phyloP scores from a whole-genome alignment of 140 eudicot genomes.

The Stevia rebaudiana region DNA sequence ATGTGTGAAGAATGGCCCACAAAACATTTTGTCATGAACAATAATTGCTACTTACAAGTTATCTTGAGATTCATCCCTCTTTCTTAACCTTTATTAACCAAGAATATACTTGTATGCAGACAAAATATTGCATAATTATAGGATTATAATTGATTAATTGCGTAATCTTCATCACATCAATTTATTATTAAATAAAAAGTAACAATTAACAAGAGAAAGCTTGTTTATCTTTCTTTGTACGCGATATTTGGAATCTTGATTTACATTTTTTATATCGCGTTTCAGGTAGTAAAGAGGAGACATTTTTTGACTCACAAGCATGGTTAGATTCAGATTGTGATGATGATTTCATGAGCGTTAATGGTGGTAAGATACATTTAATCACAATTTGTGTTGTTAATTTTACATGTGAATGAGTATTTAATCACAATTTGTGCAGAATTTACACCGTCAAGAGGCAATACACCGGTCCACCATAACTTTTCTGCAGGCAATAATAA shows the following conservation, averaged over 20 bases:
- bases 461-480: slow-evolving; percentile 68
- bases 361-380: slow-evolving; percentile 60
- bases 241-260: slow-evolving; percentile 12
- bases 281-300: slow-evolving; percentile 83
- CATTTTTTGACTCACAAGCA: slow-evolving; percentile 77
- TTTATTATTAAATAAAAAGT: neutral
- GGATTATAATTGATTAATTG: neutral
- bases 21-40: slow-evolving; percentile 20
- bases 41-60: slow-evolving; percentile 18
- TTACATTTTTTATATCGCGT: neutral
- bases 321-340: slow-evolving; percentile 96
- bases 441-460: slow-evolving; percentile 86
- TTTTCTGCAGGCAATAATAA: slow-evolving; percentile 36
- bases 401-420: neutral
- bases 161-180: neutral
- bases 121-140: neutral
- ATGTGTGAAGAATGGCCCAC: slow-evolving; percentile 35
- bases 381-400: neutral
- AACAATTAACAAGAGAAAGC: neutral
- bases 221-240: neutral
- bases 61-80: neutral
- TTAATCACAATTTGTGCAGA: slow-evolving; percentile 45
- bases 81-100: slow-evolving; percentile 17
- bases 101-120: slow-evolving; percentile 9
- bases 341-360: slow-evolving; percentile 79